Percentiles rank a stretch among this genome's conserved stretches.
These are phyloP conservation scores for Ganoderma lingzhi DNA, from an alignment of 1,284 basidiomycete species.

Conservation along the genomic window DNA sequence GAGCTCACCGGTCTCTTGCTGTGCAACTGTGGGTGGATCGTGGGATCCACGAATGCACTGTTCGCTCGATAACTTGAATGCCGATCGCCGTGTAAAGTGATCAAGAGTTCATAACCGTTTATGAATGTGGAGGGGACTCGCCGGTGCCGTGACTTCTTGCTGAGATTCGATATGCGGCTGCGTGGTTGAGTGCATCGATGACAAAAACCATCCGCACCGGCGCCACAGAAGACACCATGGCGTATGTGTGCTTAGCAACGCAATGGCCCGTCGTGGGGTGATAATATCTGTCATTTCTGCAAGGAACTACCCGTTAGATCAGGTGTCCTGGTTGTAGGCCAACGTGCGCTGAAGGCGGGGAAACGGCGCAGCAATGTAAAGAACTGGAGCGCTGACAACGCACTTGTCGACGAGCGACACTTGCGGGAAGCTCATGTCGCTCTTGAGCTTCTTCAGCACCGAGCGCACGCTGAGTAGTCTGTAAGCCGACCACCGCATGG, in stretches of 20 bases:
- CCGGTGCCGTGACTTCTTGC: neutral
- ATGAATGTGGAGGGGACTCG: neutral
- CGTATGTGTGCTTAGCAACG: neutral
- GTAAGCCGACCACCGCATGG: constrained; percentile 7
- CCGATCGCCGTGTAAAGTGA: neutral
- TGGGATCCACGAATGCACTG: neutral
- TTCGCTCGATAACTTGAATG: neutral
- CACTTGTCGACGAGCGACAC: neutral
- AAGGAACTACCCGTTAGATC: neutral
- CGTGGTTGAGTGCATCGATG: neutral
- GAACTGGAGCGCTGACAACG: neutral
- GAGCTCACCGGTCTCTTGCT: neutral
- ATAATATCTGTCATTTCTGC: neutral
- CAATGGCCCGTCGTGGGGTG: neutral
- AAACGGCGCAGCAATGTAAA: neutral
- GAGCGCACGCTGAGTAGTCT: constrained; percentile 13
- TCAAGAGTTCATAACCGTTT: neutral
- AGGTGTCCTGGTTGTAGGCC: neutral
- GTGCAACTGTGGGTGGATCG: neutral
- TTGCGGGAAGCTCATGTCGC: constrained; percentile 8
- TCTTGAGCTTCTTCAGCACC: neutral
- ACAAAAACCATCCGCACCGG: constrained; percentile 11
- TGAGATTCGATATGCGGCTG: neutral
- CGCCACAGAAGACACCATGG: constrained; percentile 3
- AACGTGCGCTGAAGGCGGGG: neutral